Base-by-base conservation (phyloP, 805 yeast species). In the Sugiyamaella boreocaroliniensis region DNA sequence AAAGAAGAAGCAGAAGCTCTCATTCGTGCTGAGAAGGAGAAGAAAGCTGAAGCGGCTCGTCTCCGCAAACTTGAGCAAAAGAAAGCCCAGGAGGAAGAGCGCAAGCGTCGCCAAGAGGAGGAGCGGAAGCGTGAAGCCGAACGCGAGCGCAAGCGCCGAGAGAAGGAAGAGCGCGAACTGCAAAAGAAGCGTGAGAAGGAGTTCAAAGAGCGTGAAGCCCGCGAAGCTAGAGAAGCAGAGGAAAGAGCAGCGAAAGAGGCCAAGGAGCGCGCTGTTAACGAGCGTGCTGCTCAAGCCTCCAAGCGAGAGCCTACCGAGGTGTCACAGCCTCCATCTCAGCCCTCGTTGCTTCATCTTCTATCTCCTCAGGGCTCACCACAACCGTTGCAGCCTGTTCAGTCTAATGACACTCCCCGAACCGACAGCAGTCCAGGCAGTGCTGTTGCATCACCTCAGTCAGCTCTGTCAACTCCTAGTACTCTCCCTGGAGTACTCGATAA, bases 101-200 rank as follows among this genome's bases (percentile, higher is more conserved):
- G 45, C 59, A 47, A 20, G 60, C 56, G 41, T 16, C 52, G 53
- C 6, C 59, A 59, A 34, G 58, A 53, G n/a, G 64, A 55, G 29
- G 65, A 57, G 48, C 43, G 56, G 20, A 51, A 29, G 52, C 53
- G 47, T 40, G 61, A 45, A 56, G 59, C 52, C 47, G 62, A 53
- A 46, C 51, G 40, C 53, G 58, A 43, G 53, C 55, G 34, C 50
- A 48, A 48, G 46, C 58, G 58, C 49, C 71, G 66, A 53, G 69
- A 68, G 50, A 65, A 64, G 8, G 72, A 70, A 55, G 68, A 65
- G 50, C 69, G 64, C 44, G 59, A 59, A 44, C 45, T 22, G 45
- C 43, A 53, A 45, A 51, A 49, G 50, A 50, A 51, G 45, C 41
- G 43, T 43, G 55, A 45, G 51, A 52, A 49, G 40, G 57, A 51